These are phyloP conservation scores for Mortierella sp. DNA, from an alignment of 371 early-diverging fungal genomes.

Conservation along the genomic window DNA sequence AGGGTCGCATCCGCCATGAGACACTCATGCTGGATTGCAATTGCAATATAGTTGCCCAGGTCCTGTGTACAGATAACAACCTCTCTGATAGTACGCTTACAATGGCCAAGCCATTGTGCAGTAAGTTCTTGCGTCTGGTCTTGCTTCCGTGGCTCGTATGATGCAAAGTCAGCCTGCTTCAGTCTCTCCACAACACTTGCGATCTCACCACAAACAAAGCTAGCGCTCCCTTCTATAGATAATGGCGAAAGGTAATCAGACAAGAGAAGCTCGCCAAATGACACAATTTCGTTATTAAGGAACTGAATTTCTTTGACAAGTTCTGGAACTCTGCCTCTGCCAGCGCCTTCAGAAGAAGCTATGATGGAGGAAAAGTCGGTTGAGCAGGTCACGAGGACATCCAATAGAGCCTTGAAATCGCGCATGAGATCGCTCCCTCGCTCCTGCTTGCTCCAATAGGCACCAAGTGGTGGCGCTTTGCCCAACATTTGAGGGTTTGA, in stretches of 20 bases:
- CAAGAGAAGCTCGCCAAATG: conserved; percentile 27
- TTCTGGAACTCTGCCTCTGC: conserved; percentile 10
- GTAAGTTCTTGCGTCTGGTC: neutral
- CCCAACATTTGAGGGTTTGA: conserved; percentile 7
- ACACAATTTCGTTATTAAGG: conserved; percentile 34
- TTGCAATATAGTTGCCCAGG: conserved; percentile 32
- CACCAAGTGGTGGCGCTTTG: conserved; percentile 28
- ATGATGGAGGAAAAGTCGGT: conserved; percentile 18
- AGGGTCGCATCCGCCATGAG: conserved; percentile 34
- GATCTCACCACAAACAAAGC: conserved; percentile 40
- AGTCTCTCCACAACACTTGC: conserved; percentile 21
- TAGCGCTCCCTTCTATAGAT: conserved; percentile 22
- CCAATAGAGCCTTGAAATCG: conserved; percentile 37
- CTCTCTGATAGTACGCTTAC: conserved; percentile 36
- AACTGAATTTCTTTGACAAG: conserved; percentile 44
- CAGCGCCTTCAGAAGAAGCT: neutral
- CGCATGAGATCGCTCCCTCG: conserved; percentile 34
- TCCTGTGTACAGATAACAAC: conserved; percentile 35
- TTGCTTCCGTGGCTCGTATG: conserved; percentile 11
- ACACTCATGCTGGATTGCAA: conserved; percentile 51
- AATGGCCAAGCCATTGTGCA: conserved; percentile 10
- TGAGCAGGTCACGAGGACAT: conserved; percentile 25
- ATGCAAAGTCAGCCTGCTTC: conserved; percentile 14
- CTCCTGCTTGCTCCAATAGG: conserved; percentile 50
- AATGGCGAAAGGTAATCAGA: conserved; percentile 27